Percentiles rank a stretch among this genome's conserved stretches.
These are phyloP conservation scores for Decorospora gaudefroyi DNA, from an alignment of 2,329 filamentous ascomycete genomes.

Conservation along the genomic window DNA sequence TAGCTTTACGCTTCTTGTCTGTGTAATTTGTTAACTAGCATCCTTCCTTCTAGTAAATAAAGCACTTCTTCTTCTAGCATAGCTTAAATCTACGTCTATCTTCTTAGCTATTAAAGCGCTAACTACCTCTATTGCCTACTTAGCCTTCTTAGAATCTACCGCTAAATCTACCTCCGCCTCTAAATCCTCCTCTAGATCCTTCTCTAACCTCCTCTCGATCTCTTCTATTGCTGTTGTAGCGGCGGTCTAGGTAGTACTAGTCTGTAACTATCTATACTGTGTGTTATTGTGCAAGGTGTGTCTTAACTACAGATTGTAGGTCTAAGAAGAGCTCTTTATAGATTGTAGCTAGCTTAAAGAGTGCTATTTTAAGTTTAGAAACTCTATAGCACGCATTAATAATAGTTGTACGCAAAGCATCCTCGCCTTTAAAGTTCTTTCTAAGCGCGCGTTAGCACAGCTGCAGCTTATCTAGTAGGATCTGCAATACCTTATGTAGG, in stretches of 20 bases:
- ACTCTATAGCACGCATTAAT: neutral
- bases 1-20: neutral
- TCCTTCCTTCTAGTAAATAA: neutral
- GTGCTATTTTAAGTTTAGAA: neutral
- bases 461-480: conserved; percentile 3
- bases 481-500: conserved; percentile 1
- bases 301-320: neutral
- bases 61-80: neutral
- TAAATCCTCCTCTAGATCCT: neutral
- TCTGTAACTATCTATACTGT: neutral
- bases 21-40: neutral
- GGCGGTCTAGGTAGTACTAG: neutral
- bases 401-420: neutral
- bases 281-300: neutral
- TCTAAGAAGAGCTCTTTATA: neutral
- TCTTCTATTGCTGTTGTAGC: neutral
- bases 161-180: neutral
- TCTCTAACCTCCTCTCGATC: too few relatives aligned
- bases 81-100: neutral
- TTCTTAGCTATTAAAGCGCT: too few relatives aligned
- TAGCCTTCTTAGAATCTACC: neutral
- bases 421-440: neutral
- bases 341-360: neutral
- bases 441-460: neutral
- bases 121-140: too few relatives aligned